A percentile compares a stretch with the other conserved stretches of the same genome.
Conservation (phyloP, 805 yeast species). For the Sungouiella thailandica region DNA sequence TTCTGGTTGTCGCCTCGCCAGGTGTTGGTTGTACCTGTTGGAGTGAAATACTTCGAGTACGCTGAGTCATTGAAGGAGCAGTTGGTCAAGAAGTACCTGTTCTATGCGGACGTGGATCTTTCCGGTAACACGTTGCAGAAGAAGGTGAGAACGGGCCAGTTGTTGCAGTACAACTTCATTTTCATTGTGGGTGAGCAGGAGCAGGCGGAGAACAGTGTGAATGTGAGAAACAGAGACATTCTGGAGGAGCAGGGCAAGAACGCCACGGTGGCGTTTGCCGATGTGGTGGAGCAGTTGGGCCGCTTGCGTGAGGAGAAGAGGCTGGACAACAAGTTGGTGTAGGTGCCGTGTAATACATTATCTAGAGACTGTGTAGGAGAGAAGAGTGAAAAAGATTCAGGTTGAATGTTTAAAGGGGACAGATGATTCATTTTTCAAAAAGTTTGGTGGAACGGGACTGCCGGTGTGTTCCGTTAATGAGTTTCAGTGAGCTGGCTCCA, state of each 20-base stretch:
- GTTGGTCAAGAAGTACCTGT: constrained; percentile 61
- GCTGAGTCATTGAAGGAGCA: constrained; percentile 75
- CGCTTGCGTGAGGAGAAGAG: constrained; percentile 71
- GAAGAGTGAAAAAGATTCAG: too few relatives aligned
- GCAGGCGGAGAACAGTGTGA: constrained; percentile 71
- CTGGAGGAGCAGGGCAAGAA: constrained; percentile 89
- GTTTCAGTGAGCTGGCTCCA: too few relatives aligned
- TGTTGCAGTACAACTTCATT: constrained; percentile 90
- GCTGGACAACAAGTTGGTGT: constrained; percentile 49
- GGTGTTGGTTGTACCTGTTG: constrained; percentile 93
- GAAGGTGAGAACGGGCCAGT: constrained; percentile 96
- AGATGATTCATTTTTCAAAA: too few relatives aligned
- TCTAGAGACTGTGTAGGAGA: too few relatives aligned
- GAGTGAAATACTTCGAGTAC: constrained; percentile 86
- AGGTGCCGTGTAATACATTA: too few relatives aligned
- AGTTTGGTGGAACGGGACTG: too few relatives aligned
- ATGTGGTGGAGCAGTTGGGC: constrained; percentile 64
- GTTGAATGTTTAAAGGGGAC: too few relatives aligned
- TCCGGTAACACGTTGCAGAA: constrained; percentile 95
- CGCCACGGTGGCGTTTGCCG: constrained; percentile 69
- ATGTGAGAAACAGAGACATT: constrained; percentile 95
- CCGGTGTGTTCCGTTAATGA: too few relatives aligned
- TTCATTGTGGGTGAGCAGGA: constrained; percentile 97
- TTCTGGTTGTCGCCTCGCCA: constrained; percentile 99
- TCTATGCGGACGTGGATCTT: constrained; percentile 89